Evolutionary conservation across 192 early-diverging fungal species (phyloP).

Genomic region (Mortierella hygrophila): DNA sequence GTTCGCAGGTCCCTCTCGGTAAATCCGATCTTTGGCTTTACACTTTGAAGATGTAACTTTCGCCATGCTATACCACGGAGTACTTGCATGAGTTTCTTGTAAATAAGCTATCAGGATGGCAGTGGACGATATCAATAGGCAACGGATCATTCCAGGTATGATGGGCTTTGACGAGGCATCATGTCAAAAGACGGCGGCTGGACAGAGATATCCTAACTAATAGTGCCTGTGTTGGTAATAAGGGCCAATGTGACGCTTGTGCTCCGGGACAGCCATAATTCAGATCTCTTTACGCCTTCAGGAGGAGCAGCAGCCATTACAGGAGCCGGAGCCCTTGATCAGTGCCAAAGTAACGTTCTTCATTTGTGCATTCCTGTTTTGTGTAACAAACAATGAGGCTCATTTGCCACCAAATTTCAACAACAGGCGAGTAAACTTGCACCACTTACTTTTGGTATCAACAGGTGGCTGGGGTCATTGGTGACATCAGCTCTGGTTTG

Average conservation of each 20-base stretch:
- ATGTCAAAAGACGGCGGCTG: neutral
- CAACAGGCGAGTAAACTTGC: neutral
- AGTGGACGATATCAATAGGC: slow-evolving; percentile 59
- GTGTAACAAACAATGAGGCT: no score
- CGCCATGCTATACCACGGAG: no score
- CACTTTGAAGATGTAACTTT: neutral
- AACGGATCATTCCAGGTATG: slow-evolving; percentile 56
- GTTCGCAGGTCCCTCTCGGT: slow-evolving; percentile 19
- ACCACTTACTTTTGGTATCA: neutral
- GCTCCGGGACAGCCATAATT: slow-evolving; percentile 36
- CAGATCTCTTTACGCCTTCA: neutral
- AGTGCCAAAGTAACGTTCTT: slow-evolving; percentile 8
- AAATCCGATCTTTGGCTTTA: neutral
- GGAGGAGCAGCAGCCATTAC: slow-evolving; percentile 35
- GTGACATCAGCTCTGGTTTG: slow-evolving; percentile 57
- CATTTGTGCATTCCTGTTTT: neutral
- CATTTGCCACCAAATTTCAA: no score
- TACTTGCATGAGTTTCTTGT: neutral
- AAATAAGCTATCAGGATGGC: slow-evolving; percentile 60
- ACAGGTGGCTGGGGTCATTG: slow-evolving; percentile 61
- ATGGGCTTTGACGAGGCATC: neutral
- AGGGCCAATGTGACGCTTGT: slow-evolving; percentile 30
- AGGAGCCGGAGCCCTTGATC: slow-evolving; percentile 16
- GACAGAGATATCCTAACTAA: neutral
- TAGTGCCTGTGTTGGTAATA: neutral